Percentiles rank a stretch among this genome's conserved stretches.
These are phyloP conservation scores for Colletotrichum filicis DNA, from an alignment of 2,329 filamentous ascomycete species.

Conservation along the genomic window DNA sequence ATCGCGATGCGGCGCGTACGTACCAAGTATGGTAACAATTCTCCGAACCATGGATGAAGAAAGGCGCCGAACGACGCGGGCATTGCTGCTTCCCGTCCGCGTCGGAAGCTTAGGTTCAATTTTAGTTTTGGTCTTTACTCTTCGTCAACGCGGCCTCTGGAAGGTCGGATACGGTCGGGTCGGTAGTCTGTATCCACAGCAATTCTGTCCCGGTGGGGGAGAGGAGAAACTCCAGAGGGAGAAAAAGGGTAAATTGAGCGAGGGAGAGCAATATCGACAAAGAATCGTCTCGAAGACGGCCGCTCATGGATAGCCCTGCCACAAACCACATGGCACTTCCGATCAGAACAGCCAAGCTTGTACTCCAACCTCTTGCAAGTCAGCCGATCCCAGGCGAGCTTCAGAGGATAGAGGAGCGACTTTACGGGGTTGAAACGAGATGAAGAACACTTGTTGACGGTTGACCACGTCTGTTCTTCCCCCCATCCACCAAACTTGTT, in stretches of 20 bases:
- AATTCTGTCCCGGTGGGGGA: neutral
- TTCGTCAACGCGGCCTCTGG: neutral
- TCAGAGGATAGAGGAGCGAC: neutral
- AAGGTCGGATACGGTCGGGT: neutral
- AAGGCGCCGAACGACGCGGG: too few relatives aligned
- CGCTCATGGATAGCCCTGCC: slow-evolving; percentile 13
- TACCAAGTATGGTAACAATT: neutral
- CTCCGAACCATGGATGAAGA: too few relatives aligned
- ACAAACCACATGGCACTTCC: slow-evolving; percentile 30
- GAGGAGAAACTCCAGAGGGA: too few relatives aligned
- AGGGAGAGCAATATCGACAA: neutral
- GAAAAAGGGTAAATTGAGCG: neutral
- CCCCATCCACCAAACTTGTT: neutral
- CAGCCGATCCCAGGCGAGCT: neutral
- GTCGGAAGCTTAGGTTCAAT: neutral
- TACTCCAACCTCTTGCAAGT: neutral
- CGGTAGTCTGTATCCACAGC: neutral
- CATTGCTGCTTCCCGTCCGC: neutral
- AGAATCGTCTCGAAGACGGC: slow-evolving; percentile 30
- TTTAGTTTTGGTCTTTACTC: neutral
- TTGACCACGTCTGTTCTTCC: slow-evolving; percentile 2
- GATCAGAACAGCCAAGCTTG: neutral
- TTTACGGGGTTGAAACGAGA: neutral
- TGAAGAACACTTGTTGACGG: neutral
- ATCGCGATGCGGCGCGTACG: neutral